phyloP scores from a whole-genome alignment of 164 flowering plant genomes.

The Magnolia kwangsiensis region DNA sequence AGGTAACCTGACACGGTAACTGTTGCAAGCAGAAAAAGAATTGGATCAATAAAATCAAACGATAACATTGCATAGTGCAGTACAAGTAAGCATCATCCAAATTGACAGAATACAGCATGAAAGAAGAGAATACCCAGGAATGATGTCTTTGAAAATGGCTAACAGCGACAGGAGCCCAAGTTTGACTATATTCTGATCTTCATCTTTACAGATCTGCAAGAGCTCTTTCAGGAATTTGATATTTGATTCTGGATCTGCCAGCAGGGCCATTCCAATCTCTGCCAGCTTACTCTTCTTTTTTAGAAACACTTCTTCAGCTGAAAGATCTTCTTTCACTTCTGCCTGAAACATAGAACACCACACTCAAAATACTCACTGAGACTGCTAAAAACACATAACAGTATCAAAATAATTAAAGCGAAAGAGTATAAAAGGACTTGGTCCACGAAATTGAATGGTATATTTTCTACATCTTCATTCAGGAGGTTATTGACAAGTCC shows the following conservation, averaged over 20 bases:
- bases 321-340: conserved; percentile 81
- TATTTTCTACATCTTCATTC: too few relatives aligned
- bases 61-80: neutral
- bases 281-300: conserved; percentile 74
- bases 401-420: neutral
- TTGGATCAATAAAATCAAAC: neutral
- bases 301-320: conserved; percentile 59
- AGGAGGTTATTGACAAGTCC: too few relatives aligned
- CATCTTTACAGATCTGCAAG: conserved; percentile 61
- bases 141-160: conserved; percentile 90
- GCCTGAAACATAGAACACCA: conserved; percentile 39
- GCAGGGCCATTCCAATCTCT: conserved; percentile 73
- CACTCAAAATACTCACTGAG: neutral
- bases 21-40: conserved; percentile 26
- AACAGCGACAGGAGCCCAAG: conserved; percentile 71
- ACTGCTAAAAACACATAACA: neutral
- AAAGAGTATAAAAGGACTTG: neutral
- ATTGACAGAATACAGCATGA: conserved; percentile 1
- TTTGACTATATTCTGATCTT: conserved; percentile 51
- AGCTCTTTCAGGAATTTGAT: conserved; percentile 74
- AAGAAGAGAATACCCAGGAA: conserved; percentile 69
- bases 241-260: conserved; percentile 81
- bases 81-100: neutral
- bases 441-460: too few relatives aligned
- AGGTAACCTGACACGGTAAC: conserved; percentile 94